A percentile compares a stretch with the other conserved stretches of the same genome.
Evolutionary conservation across 108 stramenopile genomes (phyloP).

Genomic region (Cyclotella choctawhatcheeana): DNA sequence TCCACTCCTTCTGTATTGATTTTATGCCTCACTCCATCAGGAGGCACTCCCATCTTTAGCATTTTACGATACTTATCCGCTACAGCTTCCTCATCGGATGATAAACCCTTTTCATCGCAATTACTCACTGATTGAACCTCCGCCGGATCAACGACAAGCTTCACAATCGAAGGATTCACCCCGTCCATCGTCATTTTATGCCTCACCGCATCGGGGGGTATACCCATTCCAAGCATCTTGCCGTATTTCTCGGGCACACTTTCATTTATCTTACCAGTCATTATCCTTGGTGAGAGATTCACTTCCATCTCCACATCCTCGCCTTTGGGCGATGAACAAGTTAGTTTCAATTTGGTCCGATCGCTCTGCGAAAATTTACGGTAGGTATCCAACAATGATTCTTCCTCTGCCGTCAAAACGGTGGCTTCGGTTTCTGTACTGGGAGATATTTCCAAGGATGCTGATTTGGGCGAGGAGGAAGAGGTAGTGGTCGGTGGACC

Average conservation of each 20-base stretch:
- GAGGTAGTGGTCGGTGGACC: slow-evolving; percentile 25
- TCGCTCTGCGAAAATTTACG: slow-evolving; percentile 39
- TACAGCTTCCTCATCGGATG: slow-evolving; percentile 36
- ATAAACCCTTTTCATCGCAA: slow-evolving; percentile 1
- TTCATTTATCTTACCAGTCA: slow-evolving; percentile 7
- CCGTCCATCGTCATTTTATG: slow-evolving; percentile 80
- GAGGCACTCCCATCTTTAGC: slow-evolving; percentile 53
- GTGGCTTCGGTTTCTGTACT: slow-evolving; percentile 1
- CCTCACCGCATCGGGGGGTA: slow-evolving; percentile 75
- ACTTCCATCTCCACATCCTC: slow-evolving; percentile 36
- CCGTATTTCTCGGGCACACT: slow-evolving; percentile 51
- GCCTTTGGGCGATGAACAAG: slow-evolving; percentile 39
- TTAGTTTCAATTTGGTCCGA: slow-evolving; percentile 31
- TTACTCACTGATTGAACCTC: too few relatives aligned
- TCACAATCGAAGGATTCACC: slow-evolving; percentile 61
- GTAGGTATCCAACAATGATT: slow-evolving; percentile 35
- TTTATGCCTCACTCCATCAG: slow-evolving; percentile 60
- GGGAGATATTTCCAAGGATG: not conserved
- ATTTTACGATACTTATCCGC: slow-evolving; percentile 59
- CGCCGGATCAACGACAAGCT: slow-evolving; percentile 34
- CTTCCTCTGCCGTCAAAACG: slow-evolving; percentile 35
- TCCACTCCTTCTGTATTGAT: slow-evolving; percentile 72
- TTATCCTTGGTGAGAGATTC: not conserved
- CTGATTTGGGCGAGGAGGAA: too few relatives aligned
- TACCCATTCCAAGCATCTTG: slow-evolving; percentile 80